Conservation (phyloP, 192 early-diverging fungal genomes). For the Coemansia sp. region DNA sequence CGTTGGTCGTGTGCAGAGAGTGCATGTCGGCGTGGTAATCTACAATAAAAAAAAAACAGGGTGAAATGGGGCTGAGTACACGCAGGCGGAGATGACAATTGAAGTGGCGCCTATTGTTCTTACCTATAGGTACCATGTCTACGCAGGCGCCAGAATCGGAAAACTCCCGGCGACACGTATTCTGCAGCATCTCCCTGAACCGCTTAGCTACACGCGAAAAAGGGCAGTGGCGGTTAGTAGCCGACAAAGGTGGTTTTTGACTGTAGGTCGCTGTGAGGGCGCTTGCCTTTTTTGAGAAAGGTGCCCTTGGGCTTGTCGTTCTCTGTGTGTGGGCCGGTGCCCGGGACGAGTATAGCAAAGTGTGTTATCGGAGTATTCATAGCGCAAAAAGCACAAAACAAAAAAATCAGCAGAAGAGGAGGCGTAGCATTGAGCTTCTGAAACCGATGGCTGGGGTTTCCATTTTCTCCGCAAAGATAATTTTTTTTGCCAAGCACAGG, state of each 20-base stretch:
- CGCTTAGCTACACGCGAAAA: slow-evolving; percentile 10
- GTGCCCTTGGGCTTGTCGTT: slow-evolving; percentile 44
- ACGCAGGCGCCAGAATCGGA: slow-evolving; percentile 16
- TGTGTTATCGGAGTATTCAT: slow-evolving; percentile 22
- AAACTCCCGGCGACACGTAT: slow-evolving; percentile 27
- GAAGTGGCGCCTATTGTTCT: slow-evolving; percentile 1
- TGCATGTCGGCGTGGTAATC: slow-evolving; percentile 43
- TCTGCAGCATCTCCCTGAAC: slow-evolving; percentile 23
- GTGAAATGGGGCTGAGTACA: not conserved
- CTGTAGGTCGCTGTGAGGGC: too few relatives aligned
- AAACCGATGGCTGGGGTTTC: not conserved
- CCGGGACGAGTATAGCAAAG: slow-evolving; percentile 44
- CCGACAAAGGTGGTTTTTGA: not conserved
- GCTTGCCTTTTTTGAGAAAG: slow-evolving; percentile 33
- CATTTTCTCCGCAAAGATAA: not conserved
- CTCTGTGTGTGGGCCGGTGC: slow-evolving; percentile 47
- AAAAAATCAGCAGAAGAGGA: not conserved
- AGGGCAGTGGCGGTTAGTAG: not conserved
- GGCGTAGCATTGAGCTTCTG: not conserved
- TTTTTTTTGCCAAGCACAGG: not conserved
- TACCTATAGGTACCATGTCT: slow-evolving; percentile 38
- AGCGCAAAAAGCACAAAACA: not conserved
- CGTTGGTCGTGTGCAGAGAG: slow-evolving; percentile 21
- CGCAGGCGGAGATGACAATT: not conserved
- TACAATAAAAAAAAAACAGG: not conserved